Conservation (phyloP, 2,329 filamentous ascomycete genomes). For the Amylocarpus encephaloides region DNA sequence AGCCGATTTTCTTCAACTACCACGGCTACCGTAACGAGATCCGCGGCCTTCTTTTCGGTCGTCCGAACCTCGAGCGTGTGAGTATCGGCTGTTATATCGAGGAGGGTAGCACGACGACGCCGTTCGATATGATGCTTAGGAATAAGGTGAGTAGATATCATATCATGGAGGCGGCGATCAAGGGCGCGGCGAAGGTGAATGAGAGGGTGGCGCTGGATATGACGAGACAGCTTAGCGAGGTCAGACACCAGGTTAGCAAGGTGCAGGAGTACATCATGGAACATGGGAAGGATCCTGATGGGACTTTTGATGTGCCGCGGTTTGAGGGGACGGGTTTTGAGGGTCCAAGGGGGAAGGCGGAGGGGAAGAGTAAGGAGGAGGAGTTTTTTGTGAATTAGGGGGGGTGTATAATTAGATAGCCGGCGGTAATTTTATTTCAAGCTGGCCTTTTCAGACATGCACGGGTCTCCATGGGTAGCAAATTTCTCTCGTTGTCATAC, state of each 20-base stretch:
- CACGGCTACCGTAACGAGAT: slow-evolving; percentile 59
- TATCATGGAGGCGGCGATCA: slow-evolving; percentile 48
- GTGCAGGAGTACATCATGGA: slow-evolving; percentile 46
- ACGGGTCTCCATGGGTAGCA: too few relatives aligned
- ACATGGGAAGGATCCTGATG: slow-evolving; percentile 47
- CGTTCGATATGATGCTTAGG: slow-evolving; percentile 63
- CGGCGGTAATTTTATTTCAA: too few relatives aligned
- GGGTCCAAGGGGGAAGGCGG: slow-evolving; percentile 3
- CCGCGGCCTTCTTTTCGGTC: slow-evolving; percentile 54
- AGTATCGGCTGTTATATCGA: slow-evolving; percentile 55
- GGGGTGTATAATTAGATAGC: background rate
- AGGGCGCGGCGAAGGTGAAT: slow-evolving; percentile 41
- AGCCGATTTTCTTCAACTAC: slow-evolving; percentile 58
- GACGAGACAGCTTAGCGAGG: slow-evolving; percentile 53
- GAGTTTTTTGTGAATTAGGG: slow-evolving; percentile 27
- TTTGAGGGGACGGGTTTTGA: slow-evolving; percentile 33
- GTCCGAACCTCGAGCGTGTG: slow-evolving; percentile 45
- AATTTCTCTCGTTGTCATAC: too few relatives aligned
- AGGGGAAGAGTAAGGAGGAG: slow-evolving; percentile 22
- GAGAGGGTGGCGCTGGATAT: slow-evolving; percentile 48
- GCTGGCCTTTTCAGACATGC: too few relatives aligned
- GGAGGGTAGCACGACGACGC: slow-evolving; percentile 61
- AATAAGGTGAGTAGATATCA: slow-evolving; percentile 56
- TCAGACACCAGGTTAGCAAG: slow-evolving; percentile 43
- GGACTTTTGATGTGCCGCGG: slow-evolving; percentile 43